Base-by-base conservation (phyloP, 768 basidiomycete genomes). In the Pleurotus platypus region DNA sequence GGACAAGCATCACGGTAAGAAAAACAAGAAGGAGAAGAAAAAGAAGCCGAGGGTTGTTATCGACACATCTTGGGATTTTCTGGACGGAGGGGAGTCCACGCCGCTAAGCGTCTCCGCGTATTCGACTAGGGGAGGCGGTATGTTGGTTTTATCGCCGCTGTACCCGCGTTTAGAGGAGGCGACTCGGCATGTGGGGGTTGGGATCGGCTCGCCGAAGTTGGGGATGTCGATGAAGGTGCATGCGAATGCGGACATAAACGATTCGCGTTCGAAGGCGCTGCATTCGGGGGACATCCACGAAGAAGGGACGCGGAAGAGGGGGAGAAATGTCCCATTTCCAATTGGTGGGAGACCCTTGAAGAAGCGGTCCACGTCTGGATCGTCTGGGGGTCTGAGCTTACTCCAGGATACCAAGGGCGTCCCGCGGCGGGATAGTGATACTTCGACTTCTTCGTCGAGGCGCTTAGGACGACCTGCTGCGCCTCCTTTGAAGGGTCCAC, bases 1-100 rank as follows among this genome's bases (percentile, higher is more conserved):
- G 2, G 42, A 53, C 20, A 45, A 58, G 45, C 30, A 11, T 11
- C 9, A 35, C 9, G 30, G 30, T 3, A 59, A 50, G 60, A 39
- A 54, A 27, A 56, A 50, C 46, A 60, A 40, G 37, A 59, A 53
- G 58, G 46, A 26, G 45, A 24, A 48, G 30, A 59, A 39, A 20
- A 40, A 20, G 26, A 16, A 46, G 61, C 49, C 49, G 3, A 24
- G 51, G 11, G 51, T 40, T n/a, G 51, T 42, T 7, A 40, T 54
- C 24, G 51, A 54, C 6, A 54, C 51, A 20, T 54, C 51, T 18
- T 54, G 51, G 51, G 51, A 54, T 22, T 54, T 54, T 22, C 24
- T 54, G 8, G 51, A 54, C 18, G 49, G 49, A 35, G 42, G 20
- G 22, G 51, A 54, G 39, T 54, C 18, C 5, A 54, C 51, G 20